Percentiles rank a stretch among this genome's conserved stretches.
Conservation (phyloP, 2,329 filamentous ascomycete genomes). For the Aspergillus spinulosporus region DNA sequence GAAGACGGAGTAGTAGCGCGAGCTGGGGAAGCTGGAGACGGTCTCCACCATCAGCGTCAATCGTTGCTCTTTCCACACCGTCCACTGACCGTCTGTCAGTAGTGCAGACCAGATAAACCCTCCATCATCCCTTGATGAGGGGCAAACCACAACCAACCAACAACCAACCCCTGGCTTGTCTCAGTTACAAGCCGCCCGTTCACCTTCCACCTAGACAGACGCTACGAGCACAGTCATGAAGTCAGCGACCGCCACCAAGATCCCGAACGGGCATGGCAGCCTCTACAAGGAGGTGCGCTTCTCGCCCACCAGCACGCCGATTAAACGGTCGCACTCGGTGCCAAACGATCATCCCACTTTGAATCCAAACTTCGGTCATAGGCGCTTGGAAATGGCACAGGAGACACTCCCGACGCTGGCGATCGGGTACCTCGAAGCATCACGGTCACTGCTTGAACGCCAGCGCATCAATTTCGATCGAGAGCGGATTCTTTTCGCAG, state of each 20-base stretch:
- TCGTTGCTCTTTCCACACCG: neutral
- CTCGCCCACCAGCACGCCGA: slow-evolving; percentile 39
- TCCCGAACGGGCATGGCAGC: slow-evolving; percentile 36
- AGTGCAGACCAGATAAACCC: neutral
- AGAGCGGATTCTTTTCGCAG: slow-evolving; percentile 43
- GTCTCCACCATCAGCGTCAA: slow-evolving; percentile 8
- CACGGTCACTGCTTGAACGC: slow-evolving; percentile 40
- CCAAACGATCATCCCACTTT: slow-evolving; percentile 38
- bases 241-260: slow-evolving; percentile 22
- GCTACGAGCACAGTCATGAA: slow-evolving; percentile 25
- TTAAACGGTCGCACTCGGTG: slow-evolving; percentile 43
- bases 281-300: slow-evolving; percentile 46
- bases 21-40: slow-evolving; percentile 1
- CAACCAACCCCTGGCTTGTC: slow-evolving; percentile 8
- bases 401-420: slow-evolving; percentile 30
- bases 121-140: slow-evolving; percentile 19
- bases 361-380: slow-evolving; percentile 24
- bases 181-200: slow-evolving; percentile 15
- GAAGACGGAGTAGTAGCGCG: neutral
- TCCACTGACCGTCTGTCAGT: neutral
- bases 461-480: slow-evolving; percentile 42
- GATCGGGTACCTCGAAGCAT: slow-evolving; percentile 44
- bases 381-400: slow-evolving; percentile 23
- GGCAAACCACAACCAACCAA: neutral
- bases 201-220: slow-evolving; percentile 1